Percentiles rank a stretch among this genome's conserved stretches.
phyloP scores from a whole-genome alignment of 2,329 filamentous ascomycete genomes.

The Ophiognomonia clavigignenti-juglandacearum region DNA sequence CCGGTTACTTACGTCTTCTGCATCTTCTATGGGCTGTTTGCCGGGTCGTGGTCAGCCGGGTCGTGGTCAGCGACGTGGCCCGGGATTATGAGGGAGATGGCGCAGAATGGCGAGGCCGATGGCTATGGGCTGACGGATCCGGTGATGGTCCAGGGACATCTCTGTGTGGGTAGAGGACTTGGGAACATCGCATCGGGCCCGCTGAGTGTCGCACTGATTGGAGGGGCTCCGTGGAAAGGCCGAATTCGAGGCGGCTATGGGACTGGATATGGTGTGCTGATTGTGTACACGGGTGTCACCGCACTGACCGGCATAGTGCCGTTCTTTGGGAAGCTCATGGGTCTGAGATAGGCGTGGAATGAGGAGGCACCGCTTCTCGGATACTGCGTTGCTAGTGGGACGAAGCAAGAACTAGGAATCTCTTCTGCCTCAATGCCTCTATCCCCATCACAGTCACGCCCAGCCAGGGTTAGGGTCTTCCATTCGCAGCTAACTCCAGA shows the following conservation, averaged over 20 bases:
- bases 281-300: slow-evolving; percentile 51
- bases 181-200: slow-evolving; percentile 56
- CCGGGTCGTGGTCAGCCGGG: slow-evolving; percentile 56
- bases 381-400: no score
- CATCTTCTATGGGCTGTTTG: slow-evolving; percentile 61
- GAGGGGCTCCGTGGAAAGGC: slow-evolving; percentile 37
- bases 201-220: slow-evolving; percentile 47
- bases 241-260: slow-evolving; percentile 37
- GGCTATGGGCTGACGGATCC: slow-evolving; percentile 30
- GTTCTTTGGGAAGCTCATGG: slow-evolving; percentile 33
- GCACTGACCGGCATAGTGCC: slow-evolving; percentile 42
- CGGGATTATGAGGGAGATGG: slow-evolving; percentile 44
- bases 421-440: no score
- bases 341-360: slow-evolving; percentile 9
- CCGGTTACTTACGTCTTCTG: slow-evolving; percentile 54
- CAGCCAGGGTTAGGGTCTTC: no score
- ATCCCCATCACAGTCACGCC: no score
- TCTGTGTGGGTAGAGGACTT: slow-evolving; percentile 54
- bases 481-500: no score
- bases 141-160: slow-evolving; percentile 51
- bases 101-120: slow-evolving; percentile 20
- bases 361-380: no score
- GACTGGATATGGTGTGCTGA: slow-evolving; percentile 46
- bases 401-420: no score
- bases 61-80: slow-evolving; percentile 60